Conservation (phyloP, 2,329 filamentous ascomycete genomes). For the Phialocephala subalpina region DNA sequence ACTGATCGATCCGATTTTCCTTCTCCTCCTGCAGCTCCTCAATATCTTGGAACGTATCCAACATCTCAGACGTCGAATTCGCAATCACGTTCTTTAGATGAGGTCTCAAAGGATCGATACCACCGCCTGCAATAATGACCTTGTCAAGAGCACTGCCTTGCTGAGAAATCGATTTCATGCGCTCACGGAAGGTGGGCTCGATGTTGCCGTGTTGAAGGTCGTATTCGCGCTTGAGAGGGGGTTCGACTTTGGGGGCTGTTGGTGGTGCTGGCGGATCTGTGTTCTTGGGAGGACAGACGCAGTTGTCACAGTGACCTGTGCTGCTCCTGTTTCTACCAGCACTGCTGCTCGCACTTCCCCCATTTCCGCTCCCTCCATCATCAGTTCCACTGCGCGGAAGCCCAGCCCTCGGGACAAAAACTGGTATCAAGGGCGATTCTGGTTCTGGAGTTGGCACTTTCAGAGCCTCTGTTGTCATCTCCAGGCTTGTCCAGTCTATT, state of each 20-base stretch:
- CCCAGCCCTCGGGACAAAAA: background rate
- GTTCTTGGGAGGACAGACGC: too few relatives aligned
- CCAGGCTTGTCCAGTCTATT: background rate
- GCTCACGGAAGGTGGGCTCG: background rate
- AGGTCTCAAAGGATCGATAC: background rate
- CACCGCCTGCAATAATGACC: background rate
- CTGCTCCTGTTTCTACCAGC: background rate
- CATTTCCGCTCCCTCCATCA: background rate
- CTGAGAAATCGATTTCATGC: background rate
- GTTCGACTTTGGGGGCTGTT: background rate
- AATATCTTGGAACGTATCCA: background rate
- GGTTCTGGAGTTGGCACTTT: background rate
- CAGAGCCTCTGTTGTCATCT: background rate
- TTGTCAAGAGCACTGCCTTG: background rate
- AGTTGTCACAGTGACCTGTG: too few relatives aligned
- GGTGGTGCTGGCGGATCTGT: too few relatives aligned
- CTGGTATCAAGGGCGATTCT: background rate
- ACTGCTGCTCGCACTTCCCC: background rate
- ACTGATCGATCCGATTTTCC: background rate
- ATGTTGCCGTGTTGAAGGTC: background rate
- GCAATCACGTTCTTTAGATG: background rate
- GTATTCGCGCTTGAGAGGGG: background rate
- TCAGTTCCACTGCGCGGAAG: background rate
- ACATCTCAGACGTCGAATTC: background rate
- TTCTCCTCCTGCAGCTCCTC: background rate